A percentile compares a stretch with the other conserved stretches of the same genome.
phyloP scores from a whole-genome alignment of 257 asterid genomes.

The Solanum paucissectum region DNA sequence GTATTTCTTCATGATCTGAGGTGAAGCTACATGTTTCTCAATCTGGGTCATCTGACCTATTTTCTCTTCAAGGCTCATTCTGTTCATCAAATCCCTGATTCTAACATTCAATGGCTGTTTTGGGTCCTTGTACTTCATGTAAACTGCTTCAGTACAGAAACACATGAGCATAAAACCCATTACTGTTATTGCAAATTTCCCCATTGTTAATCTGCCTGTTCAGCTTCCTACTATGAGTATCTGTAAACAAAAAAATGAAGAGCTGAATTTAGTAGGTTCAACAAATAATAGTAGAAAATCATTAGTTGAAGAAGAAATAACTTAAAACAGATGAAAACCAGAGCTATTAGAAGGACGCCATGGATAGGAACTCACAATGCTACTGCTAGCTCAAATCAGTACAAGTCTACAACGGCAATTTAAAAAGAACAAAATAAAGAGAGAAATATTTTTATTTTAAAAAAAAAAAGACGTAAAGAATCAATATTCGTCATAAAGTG shows the following conservation, averaged over 20 bases:
- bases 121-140: conserved; percentile 14
- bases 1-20: conserved; percentile 4
- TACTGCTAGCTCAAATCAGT: background rate
- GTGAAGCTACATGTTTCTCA: conserved; percentile 7
- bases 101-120: conserved; percentile 9
- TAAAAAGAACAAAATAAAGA: background rate
- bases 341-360: background rate
- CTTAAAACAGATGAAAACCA: background rate
- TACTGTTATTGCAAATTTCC: background rate
- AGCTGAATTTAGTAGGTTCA: background rate
- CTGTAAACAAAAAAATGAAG: background rate
- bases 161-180: background rate
- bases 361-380: background rate
- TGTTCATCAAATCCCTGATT: conserved; percentile 7
- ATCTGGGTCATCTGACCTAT: conserved; percentile 21
- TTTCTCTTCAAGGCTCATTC: conserved; percentile 17
- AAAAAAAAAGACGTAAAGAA: background rate
- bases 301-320: background rate
- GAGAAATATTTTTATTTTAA: background rate
- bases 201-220: background rate
- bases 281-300: background rate
- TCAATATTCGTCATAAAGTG: too few species aligned
- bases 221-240: background rate
- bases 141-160: background rate
- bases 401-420: background rate